Base-by-base conservation (phyloP, 2,329 filamentous ascomycete genomes). In the Hypoxylon sp. region DNA sequence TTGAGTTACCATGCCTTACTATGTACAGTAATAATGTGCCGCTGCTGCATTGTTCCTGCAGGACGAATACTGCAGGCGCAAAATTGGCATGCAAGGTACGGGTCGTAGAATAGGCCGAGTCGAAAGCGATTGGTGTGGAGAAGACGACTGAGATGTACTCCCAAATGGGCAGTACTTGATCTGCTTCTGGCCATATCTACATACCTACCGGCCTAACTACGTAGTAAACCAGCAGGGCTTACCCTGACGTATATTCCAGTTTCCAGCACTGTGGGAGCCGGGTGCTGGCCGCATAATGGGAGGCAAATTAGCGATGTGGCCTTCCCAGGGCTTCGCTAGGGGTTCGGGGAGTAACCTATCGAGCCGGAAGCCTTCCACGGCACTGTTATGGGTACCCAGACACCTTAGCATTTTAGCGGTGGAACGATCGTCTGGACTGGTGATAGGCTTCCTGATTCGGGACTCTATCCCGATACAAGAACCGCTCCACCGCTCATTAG, bases 11-110 rank as follows among this genome's bases (percentile, higher is more conserved):
- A 62, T 65, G 51, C 54, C 49, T 63, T 64, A 58, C 63, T 62
- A 52, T 43, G 61, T 63, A 56, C 30, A 64, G 56, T 69, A 69
- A 59, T 67, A 67, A 57, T 59, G 41, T 65, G 62, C 65, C 62
- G 62, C 50, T 49, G 51, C 32, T 69, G 67, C 67, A 67, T 69
- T 64, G 72, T 73, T 71, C 72, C 72, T 74, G 72, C 72, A 74
- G 72, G 67, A 71, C 64, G 61, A 70, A 61, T 65, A 63, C 67
- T 73, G 71, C 71, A 70, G 68, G 72, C 69, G 70, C 69, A 72
- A 66, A 69, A 67, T 68, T 67, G 62, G 56, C 68, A 74, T 74
- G 72, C 72, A 74, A 74, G 71, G 71, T 72, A 73, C 70, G 63
- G 68, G 64, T 51, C 47, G 56, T 65, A 51, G 57, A 66, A 65